Evolutionary conservation across 768 basidiomycete species (phyloP).

Genomic region (Rhizopogon vinicolor): DNA sequence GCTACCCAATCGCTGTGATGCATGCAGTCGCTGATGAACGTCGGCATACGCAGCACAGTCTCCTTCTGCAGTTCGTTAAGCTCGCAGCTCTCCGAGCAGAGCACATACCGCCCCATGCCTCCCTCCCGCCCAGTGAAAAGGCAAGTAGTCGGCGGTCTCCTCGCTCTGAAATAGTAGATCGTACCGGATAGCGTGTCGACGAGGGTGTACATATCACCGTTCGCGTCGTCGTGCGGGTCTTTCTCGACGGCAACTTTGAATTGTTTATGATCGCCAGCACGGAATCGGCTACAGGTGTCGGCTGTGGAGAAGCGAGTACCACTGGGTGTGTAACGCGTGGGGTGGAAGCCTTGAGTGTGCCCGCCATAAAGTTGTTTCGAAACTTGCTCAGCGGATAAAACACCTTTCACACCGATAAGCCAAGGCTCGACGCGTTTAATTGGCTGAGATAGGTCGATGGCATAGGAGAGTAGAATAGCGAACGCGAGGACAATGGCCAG

Average conservation of each 20-base stretch:
- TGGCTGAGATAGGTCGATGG: constrained; percentile 10
- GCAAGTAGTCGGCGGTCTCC: constrained; percentile 15
- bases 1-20: no score
- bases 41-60: constrained; percentile 13
- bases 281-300: neutral
- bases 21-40: no score
- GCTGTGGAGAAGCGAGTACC: constrained; percentile 8
- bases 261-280: constrained; percentile 5
- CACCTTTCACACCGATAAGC: constrained; percentile 15
- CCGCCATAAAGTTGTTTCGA: constrained; percentile 8
- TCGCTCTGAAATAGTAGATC: constrained; percentile 12
- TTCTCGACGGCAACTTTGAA: neutral
- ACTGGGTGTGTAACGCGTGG: constrained; percentile 8
- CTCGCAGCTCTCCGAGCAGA: constrained; percentile 15
- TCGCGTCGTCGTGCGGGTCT: neutral
- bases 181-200: constrained; percentile 10
- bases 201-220: constrained; percentile 7
- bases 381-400: constrained; percentile 7
- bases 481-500: neutral
- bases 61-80: constrained; percentile 13
- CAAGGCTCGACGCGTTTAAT: constrained; percentile 8
- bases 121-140: constrained; percentile 16
- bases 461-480: constrained; percentile 2
- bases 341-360: neutral
- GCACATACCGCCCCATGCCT: constrained; percentile 14